Evolutionary conservation across 306 rosid species (phyloP), one percentile per base, ranked within the genome.

Genomic region (Clitoria ternatea): DNA sequence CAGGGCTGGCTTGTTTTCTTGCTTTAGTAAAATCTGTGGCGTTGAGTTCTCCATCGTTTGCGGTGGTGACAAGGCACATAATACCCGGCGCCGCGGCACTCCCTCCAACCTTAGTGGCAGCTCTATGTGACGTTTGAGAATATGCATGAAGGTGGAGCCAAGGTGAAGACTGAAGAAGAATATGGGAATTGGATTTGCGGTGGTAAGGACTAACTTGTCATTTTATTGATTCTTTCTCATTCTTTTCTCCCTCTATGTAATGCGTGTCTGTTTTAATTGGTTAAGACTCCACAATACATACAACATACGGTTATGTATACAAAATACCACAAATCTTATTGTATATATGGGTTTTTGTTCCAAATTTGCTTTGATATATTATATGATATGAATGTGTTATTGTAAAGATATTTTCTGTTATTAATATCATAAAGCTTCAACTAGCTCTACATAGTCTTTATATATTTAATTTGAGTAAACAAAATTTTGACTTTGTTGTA

Each of bases 11-110:
- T 68, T 93, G 27, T 93, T 93, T 61, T 93, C 97, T 1, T 90
- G 98, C 78, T 92, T 92, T 27, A 86, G 98, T 50, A 92, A 76
- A 26, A 90, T 92, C 1, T 92, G 96, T 3, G 97, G 97, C 0
- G 53, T 79, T 14, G 83, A 90, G 53, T 92, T 96, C 77, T 76
- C 92, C 64, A 79, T 92, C 4, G 93, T 88, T 0, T 93, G 93
- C 67, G 93, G 96, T 4, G 80, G 87, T 4, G 81, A 70, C 14
- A 66, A 48, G 26, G 59, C 1, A 0, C 55, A 67, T 22, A 90
- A 86, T 70, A 79, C 73, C 2, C 30, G 40, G 9, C 79, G 87
- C 56, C 53, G 13, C 19, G 83, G 80, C 7, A 42, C 82, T 52
- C 56, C 92, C 13, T 92, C 92, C 0, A n/a, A n/a, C n/a, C n/a